These are phyloP conservation scores for Cutaneotrichosporon cyanovorans DNA, from an alignment of 1,284 basidiomycete genomes.

Conservation along the genomic window DNA sequence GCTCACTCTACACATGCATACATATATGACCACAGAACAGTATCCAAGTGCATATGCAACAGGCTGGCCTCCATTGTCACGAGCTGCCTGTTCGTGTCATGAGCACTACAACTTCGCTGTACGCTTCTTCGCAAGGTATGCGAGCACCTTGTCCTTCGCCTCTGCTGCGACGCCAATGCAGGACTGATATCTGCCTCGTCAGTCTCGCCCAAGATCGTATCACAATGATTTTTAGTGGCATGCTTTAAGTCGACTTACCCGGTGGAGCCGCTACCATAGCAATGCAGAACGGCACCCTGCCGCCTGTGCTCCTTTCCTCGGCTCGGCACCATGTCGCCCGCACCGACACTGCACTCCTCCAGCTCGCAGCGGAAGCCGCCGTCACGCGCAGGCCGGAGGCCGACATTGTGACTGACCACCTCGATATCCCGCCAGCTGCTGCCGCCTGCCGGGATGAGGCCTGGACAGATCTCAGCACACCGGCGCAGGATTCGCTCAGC, in stretches of 20 bases:
- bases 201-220: not conserved
- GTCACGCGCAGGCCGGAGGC: constrained; percentile 59
- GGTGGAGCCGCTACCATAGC: constrained; percentile 54
- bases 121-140: constrained; percentile 7
- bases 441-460: constrained; percentile 32
- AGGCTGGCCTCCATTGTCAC: too few relatives aligned
- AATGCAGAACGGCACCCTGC: constrained; percentile 56
- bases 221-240: too few relatives aligned
- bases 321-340: constrained; percentile 49
- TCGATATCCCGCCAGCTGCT: constrained; percentile 43
- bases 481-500: constrained; percentile 36
- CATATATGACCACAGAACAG: too few relatives aligned
- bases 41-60: too few relatives aligned
- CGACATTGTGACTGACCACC: constrained; percentile 56
- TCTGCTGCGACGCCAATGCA: constrained; percentile 42
- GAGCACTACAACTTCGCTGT: constrained; percentile 5
- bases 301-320: constrained; percentile 44
- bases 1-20: too few relatives aligned
- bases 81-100: too few relatives aligned
- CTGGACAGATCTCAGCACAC: constrained; percentile 34
- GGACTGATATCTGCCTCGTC: constrained; percentile 37
- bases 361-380: constrained; percentile 62
- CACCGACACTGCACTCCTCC: constrained; percentile 57
- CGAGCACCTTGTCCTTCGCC: constrained; percentile 30
- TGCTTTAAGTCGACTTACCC: too few relatives aligned